Conservation (phyloP, 1,139 yeast genomes). For the Debaryomyces coudertii region DNA sequence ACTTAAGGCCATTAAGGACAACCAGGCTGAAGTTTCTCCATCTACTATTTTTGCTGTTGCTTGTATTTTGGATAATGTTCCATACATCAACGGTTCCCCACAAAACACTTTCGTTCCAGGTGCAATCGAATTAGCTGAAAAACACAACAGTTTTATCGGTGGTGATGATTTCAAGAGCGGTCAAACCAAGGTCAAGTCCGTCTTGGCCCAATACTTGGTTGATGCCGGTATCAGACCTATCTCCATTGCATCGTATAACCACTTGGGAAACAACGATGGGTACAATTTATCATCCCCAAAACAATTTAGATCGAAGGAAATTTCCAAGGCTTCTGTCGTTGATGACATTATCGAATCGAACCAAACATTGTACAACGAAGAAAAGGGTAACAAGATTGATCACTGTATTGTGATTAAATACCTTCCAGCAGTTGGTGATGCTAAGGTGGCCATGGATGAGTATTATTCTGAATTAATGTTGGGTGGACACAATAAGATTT, state of each 20-base stretch:
- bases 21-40: constrained; percentile 86
- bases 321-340: constrained; percentile 88
- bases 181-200: constrained; percentile 94
- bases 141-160: constrained; percentile 76
- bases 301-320: constrained; percentile 95
- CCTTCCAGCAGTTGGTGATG: constrained; percentile 91
- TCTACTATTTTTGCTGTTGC: constrained; percentile 94
- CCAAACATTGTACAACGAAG: constrained; percentile 80
- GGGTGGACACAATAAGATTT: constrained; percentile 94
- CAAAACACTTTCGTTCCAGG: constrained; percentile 98
- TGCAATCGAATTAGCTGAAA: constrained; percentile 85
- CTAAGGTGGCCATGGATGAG: constrained; percentile 98
- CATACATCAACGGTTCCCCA: constrained; percentile 95
- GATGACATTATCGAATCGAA: constrained; percentile 94
- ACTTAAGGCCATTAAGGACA: constrained; percentile 69
- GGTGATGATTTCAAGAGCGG: constrained; percentile 98
- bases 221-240: constrained; percentile 97
- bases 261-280: constrained; percentile 96
- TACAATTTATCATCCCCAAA: constrained; percentile 87
- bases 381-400: constrained; percentile 77
- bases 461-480: constrained; percentile 95
- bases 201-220: constrained; percentile 90
- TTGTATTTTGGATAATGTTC: constrained; percentile 80
- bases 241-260: constrained; percentile 94
- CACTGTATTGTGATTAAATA: constrained; percentile 96